Evolutionary conservation across 768 basidiomycete genomes (phyloP), one percentile per base, ranked within the genome.

Genomic region (Tylopilus sp.): DNA sequence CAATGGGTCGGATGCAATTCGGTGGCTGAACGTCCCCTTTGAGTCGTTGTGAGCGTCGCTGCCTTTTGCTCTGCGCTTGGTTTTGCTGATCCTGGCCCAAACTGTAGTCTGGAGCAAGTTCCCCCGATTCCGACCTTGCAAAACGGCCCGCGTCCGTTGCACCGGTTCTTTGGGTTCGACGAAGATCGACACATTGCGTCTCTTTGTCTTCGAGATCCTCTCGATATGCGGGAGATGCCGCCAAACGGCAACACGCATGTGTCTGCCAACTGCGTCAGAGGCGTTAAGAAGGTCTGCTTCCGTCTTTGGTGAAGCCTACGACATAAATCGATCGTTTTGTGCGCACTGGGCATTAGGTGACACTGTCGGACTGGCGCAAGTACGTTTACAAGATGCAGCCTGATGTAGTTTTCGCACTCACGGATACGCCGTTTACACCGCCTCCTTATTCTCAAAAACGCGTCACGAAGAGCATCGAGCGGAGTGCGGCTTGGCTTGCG

Each of bases 371-470:
- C 19, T 91, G 87, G 84, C 74, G 74, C 12, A 61, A 68, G 0
- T 83, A 86, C 53, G 75, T 75, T 4, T 58, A 65, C n/a, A 65
- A 75, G 4, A 82, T 79, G 60, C 72, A 76, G 21, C 88, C 89
- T 1, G 89, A 93, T 58, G 52, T 92, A 16, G 80, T 88, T 13
- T 74, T 89, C 45, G 83, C 89, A 0, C 74, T 92, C 16, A 76
- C 81, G 2, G 90, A 93, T 53, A 82, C 74, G 0, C 87, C 89
- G 0, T 83, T 80, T 63, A 86, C 86, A 0, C 56, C 72, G 4
- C 78, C 82, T 0, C 82, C 86, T 0, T 78, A 82, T 55, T 91
- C 89, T 4, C 91, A 93, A 63, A 92, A 88, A 57, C 82, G 91
- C 3, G 68, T 85, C 6, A 84, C 80, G 25, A 92, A 91, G 64